Conservation (phyloP, 2,329 filamentous ascomycete species). For the Phyllosticta capitalensis region DNA sequence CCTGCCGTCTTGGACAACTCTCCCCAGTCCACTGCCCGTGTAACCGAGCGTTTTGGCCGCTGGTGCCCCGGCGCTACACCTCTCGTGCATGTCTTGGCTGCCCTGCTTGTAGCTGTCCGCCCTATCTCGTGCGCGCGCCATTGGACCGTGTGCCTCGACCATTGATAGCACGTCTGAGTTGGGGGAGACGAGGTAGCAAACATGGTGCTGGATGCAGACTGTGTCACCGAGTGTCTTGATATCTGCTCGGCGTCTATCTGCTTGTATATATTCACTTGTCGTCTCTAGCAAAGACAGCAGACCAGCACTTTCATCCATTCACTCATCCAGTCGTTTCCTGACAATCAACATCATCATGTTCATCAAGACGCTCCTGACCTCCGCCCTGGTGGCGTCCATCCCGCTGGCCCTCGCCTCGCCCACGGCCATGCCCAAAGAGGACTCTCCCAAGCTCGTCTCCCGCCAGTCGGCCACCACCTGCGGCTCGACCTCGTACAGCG, state of each 20-base stretch:
- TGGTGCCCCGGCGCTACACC: neutral
- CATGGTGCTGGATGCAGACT: neutral
- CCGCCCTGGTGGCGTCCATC: conserved; percentile 12
- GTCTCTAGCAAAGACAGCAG: neutral
- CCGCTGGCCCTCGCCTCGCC: conserved; percentile 17
- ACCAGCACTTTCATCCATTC: neutral
- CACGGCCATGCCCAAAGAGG: conserved; percentile 7
- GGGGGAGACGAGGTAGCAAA: neutral
- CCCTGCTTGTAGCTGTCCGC: neutral
- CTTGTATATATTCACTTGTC: neutral
- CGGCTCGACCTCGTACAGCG: conserved; percentile 44
- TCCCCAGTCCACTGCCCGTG: neutral
- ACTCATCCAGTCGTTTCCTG: neutral
- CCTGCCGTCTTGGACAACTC: neutral
- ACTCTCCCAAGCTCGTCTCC: conserved; percentile 18
- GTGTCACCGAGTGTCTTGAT: neutral
- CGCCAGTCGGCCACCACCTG: conserved; percentile 44
- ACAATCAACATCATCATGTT: conserved; percentile 5
- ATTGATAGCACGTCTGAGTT: neutral
- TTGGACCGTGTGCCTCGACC: neutral
- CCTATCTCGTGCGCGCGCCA: neutral
- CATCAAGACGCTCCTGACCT: conserved; percentile 6
- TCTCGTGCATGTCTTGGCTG: neutral
- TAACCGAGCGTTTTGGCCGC: neutral
- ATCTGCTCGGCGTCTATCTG: neutral